Percentiles rank a stretch among this genome's conserved stretches.
These are phyloP conservation scores for Przewalskia tangutica DNA, from an alignment of 257 asterid genomes.

Conservation along the genomic window DNA sequence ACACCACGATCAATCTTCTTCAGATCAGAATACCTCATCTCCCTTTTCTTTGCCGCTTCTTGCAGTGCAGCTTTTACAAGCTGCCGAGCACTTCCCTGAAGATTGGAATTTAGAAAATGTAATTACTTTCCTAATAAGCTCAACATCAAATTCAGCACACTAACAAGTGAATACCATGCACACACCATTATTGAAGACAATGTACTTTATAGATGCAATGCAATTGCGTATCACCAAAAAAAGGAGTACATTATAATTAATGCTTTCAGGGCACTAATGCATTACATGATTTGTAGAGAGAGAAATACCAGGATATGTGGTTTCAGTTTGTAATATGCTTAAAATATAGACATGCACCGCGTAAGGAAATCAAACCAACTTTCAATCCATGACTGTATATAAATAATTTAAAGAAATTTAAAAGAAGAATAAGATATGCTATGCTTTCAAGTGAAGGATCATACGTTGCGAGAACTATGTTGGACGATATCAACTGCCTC, in stretches of 20 bases:
- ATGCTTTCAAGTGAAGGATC: constrained; percentile 9
- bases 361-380: neutral
- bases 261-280: neutral
- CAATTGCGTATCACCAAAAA: neutral
- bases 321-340: neutral
- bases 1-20: constrained; percentile 43
- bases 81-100: constrained; percentile 42
- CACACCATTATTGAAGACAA: too few species aligned
- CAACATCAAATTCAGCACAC: neutral
- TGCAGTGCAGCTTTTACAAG: constrained; percentile 39
- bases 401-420: neutral
- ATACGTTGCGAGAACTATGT: constrained; percentile 28
- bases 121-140: neutral
- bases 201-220: neutral
- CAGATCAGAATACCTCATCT: constrained; percentile 45
- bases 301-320: neutral
- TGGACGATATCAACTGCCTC: constrained; percentile 17
- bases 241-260: neutral
- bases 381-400: neutral
- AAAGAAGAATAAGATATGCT: neutral
- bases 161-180: neutral
- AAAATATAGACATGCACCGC: neutral
- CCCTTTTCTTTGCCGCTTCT: constrained; percentile 52
- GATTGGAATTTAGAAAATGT: neutral
- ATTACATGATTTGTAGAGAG: neutral